These are phyloP conservation scores for Colletotrichum gloeosporioides DNA, from an alignment of 2,329 filamentous ascomycete genomes.

Conservation along the genomic window DNA sequence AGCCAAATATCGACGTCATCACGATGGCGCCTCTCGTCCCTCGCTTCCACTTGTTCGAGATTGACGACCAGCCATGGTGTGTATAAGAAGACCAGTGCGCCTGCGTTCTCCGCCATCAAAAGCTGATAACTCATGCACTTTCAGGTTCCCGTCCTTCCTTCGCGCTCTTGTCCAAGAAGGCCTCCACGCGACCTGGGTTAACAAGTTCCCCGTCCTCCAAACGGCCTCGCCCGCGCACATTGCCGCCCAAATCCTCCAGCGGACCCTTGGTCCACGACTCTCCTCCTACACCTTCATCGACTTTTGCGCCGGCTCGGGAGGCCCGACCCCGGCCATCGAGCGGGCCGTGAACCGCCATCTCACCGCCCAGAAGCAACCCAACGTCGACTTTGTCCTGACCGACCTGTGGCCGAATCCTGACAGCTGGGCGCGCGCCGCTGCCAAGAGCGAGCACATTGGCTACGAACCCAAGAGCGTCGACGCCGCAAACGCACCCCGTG, in stretches of 20 bases:
- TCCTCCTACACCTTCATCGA: conserved; percentile 70
- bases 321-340: conserved; percentile 71
- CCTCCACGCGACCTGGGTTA: conserved; percentile 68
- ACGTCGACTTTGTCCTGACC: conserved; percentile 66
- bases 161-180: conserved; percentile 69
- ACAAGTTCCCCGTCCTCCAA: conserved; percentile 63
- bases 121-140: background rate
- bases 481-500: conserved; percentile 63
- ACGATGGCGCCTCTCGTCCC: conserved; percentile 57
- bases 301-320: conserved; percentile 78
- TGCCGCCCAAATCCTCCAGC: conserved; percentile 62
- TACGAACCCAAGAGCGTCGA: conserved; percentile 69
- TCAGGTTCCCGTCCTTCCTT: conserved; percentile 70
- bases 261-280: conserved; percentile 51
- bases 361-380: conserved; percentile 24
- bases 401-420: conserved; percentile 69
- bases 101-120: background rate
- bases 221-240: conserved; percentile 61
- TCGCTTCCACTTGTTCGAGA: conserved; percentile 70
- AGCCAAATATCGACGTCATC: background rate
- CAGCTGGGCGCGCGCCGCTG: conserved; percentile 61
- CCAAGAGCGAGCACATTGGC: conserved; percentile 58
- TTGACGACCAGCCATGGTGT: conserved; percentile 71
- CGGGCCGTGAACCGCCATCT: conserved; percentile 58
- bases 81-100: conserved; percentile 4